Conservation (phyloP, 2,329 filamentous ascomycete genomes). For the Neofusicoccum umdonicola region DNA sequence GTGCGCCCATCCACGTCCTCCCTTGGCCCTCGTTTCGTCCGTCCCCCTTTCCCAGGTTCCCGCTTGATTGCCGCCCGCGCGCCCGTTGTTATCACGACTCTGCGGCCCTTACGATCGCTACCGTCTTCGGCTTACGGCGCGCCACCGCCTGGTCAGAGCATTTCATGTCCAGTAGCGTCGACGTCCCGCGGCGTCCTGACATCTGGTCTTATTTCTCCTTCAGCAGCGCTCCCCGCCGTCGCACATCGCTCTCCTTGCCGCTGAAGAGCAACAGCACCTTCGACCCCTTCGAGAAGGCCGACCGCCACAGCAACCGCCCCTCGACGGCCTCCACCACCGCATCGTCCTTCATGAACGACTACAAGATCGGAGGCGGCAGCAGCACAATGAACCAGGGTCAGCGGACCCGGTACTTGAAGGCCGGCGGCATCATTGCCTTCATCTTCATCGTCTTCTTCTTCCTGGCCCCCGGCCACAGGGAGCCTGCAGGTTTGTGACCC, state of each 20-base stretch:
- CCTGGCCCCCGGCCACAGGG: slow-evolving; percentile 45
- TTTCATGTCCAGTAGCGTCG: slow-evolving; percentile 56
- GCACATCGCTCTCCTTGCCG: slow-evolving; percentile 52
- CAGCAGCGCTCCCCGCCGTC: slow-evolving; percentile 48
- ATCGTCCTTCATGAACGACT: slow-evolving; percentile 41
- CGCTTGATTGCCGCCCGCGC: neutral
- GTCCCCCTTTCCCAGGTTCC: neutral
- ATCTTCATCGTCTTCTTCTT: slow-evolving; percentile 59
- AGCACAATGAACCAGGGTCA: slow-evolving; percentile 59
- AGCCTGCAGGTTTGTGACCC: neutral
- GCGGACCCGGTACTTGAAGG: slow-evolving; percentile 60
- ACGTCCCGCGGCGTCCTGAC: slow-evolving; percentile 48
- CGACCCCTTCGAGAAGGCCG: slow-evolving; percentile 49
- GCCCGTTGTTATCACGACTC: neutral
- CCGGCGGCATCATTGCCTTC: slow-evolving; percentile 58
- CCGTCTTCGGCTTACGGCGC: slow-evolving; percentile 14
- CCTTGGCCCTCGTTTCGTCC: neutral
- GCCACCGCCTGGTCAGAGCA: slow-evolving; percentile 18
- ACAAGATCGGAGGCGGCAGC: slow-evolving; percentile 39
- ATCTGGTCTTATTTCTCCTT: slow-evolving; percentile 56
- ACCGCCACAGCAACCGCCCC: slow-evolving; percentile 37
- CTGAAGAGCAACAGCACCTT: slow-evolving; percentile 33
- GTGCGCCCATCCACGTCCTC: neutral
- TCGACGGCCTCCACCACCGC: slow-evolving; percentile 30
- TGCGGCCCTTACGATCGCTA: slow-evolving; percentile 16